Conservation (phyloP, 371 early-diverging fungal species). For the Amoeboradix gromovi region DNA sequence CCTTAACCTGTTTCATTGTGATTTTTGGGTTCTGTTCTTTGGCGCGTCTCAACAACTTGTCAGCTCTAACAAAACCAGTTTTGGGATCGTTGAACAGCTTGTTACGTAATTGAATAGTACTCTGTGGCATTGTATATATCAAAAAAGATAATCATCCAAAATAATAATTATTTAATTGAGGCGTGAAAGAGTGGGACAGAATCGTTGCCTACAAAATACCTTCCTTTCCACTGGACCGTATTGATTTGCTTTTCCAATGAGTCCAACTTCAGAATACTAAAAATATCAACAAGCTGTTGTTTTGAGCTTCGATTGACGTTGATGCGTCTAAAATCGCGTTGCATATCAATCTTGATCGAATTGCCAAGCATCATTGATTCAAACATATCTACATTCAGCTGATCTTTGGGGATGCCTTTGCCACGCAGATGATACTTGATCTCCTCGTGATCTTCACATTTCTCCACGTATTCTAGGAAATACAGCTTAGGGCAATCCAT, state of each 20-base stretch:
- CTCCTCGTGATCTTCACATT: too few relatives aligned
- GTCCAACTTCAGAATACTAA: constrained; percentile 1
- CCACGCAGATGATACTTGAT: too few relatives aligned
- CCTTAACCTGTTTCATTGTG: constrained; percentile 1
- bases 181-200: neutral
- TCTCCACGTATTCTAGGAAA: too few relatives aligned
- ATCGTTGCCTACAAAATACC: constrained; percentile 1
- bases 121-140: neutral
- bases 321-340: constrained; percentile 1
- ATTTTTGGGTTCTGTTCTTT: constrained; percentile 1
- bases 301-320: constrained; percentile 1
- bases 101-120: constrained; percentile 1
- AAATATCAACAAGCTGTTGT: constrained; percentile 1
- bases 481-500: too few relatives aligned
- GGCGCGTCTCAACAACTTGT: constrained; percentile 1
- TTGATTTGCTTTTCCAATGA: neutral
- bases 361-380: too few relatives aligned
- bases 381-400: too few relatives aligned
- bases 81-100: constrained; percentile 1
- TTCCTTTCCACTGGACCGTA: neutral
- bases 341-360: too few relatives aligned
- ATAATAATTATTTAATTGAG: constrained; percentile 1
- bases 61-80: constrained; percentile 1
- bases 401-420: too few relatives aligned
- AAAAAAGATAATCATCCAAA: constrained; percentile 1